Base-by-base conservation (phyloP, 352 stramenopile species). In the Plasmopara halstedii region DNA sequence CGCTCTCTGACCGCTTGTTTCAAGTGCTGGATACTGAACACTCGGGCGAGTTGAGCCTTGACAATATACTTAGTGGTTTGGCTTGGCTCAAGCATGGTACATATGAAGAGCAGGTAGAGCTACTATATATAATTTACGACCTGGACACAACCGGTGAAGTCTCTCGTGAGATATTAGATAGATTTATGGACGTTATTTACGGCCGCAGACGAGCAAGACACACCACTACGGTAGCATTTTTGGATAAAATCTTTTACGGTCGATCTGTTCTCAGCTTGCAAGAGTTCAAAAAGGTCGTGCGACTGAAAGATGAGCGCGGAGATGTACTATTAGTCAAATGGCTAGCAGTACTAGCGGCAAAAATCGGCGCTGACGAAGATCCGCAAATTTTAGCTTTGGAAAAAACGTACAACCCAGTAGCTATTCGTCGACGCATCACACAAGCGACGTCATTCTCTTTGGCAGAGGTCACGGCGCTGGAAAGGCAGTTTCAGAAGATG, bases 131-230 rank as follows among this genome's bases (percentile, higher is more conserved):
- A 25, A 82, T 94, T 46, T 94, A 94, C 63, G 82, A 94, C 48
- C 50, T 89, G n/a, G 73, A 90, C 41, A 50, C 44, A 10, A 66
- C 62, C 3, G 73, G 75, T 14, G 60, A 79, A 20, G 57, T 94
- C n/a, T 58, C 77, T 31, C 63, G 76, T 14, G 82, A 88, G 26
- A 57, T 84, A 19, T 55, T 94, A 26, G 69, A 86, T 22, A 67
- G 73, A 9, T 94, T 94, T 54, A 86, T 90, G 72, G 77, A 89
- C 49, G 79, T 94, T 35, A 73, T 94, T 13, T 94, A 91, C 41
- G 82, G 82, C 18, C 69, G 74, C 11, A 67, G 60, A 26, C 53
- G 66, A 2, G 71, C 79, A 0, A 62, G 77, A 4, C 51, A 53
- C 38, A 18, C n/a, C 6, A 46, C 59, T 0, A 85, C 75, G 1